Percentiles rank a stretch among this genome's conserved stretches.
Conservation (phyloP, 495 filamentous ascomycete species). For the Penicillium cinerascens region DNA sequence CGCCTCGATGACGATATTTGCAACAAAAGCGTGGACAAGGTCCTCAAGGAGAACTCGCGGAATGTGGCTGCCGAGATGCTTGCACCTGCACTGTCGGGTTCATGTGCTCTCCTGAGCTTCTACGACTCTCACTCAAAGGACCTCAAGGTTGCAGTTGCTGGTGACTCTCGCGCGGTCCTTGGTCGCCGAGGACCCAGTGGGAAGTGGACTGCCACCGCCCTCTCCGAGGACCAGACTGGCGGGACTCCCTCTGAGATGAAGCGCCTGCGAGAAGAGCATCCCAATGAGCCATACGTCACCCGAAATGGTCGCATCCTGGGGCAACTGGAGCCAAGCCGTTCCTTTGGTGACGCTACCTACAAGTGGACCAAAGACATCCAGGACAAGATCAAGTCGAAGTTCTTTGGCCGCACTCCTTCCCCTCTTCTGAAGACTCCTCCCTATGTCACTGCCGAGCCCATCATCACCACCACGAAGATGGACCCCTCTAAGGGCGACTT, state of each 20-base stretch:
- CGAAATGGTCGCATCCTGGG: slow-evolving; percentile 87
- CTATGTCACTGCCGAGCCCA: slow-evolving; percentile 95
- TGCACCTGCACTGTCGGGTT: slow-evolving; percentile 89
- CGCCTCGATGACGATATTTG: slow-evolving; percentile 90
- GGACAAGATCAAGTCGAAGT: slow-evolving; percentile 72
- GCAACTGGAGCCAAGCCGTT: slow-evolving; percentile 83
- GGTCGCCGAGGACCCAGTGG: slow-evolving; percentile 73
- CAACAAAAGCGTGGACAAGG: slow-evolving; percentile 81
- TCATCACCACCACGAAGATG: slow-evolving; percentile 93
- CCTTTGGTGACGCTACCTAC: slow-evolving; percentile 94
- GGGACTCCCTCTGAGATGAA: slow-evolving; percentile 76
- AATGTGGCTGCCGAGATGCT: slow-evolving; percentile 82
- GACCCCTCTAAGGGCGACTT: slow-evolving; percentile 90
- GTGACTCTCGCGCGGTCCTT: slow-evolving; percentile 90
- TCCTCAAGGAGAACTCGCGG: slow-evolving; percentile 83
- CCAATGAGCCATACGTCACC: slow-evolving; percentile 79
- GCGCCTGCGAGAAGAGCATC: slow-evolving; percentile 79
- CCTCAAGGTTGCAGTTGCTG: slow-evolving; percentile 87
- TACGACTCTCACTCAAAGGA: slow-evolving; percentile 83
- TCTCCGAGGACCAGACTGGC: slow-evolving; percentile 92
- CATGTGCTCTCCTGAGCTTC: slow-evolving; percentile 93
- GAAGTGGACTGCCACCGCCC: slow-evolving; percentile 87
- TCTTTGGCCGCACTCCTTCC: slow-evolving; percentile 75
- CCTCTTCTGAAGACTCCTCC: slow-evolving; percentile 82
- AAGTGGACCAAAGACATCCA: slow-evolving; percentile 89